phyloP scores from a whole-genome alignment of 768 basidiomycete genomes.

The Kwoniella dejecticola region DNA sequence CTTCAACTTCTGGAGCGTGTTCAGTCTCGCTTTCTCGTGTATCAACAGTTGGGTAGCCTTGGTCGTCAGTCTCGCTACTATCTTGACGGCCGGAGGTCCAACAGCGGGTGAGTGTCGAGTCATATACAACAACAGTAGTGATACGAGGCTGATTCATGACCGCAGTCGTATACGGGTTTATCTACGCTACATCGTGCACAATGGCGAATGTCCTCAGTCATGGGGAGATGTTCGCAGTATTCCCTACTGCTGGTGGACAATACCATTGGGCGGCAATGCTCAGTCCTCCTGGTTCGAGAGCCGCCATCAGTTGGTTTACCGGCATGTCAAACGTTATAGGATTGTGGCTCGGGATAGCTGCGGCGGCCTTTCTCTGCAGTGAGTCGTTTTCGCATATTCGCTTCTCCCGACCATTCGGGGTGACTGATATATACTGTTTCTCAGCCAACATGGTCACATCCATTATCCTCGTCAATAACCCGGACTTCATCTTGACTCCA shows the following conservation, averaged over 20 bases:
- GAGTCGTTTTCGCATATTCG: constrained; percentile 6
- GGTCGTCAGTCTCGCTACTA: constrained; percentile 9
- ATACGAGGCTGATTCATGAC: background rate
- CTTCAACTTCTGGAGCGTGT: constrained; percentile 9
- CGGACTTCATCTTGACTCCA: constrained; percentile 22
- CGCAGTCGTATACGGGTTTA: constrained; percentile 20
- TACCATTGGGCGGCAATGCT: constrained; percentile 37
- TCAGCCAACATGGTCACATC: constrained; percentile 29
- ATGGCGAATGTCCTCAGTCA: constrained; percentile 23
- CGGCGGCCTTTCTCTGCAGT: constrained; percentile 21
- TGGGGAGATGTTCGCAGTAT: constrained; percentile 31
- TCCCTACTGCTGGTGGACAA: constrained; percentile 35
- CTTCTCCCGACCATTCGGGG: background rate
- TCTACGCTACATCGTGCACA: constrained; percentile 17
- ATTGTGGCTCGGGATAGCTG: constrained; percentile 24
- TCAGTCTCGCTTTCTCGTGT: constrained; percentile 13
- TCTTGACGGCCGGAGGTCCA: constrained; percentile 14
- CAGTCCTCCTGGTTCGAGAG: constrained; percentile 13
- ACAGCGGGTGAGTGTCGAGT: constrained; percentile 11
- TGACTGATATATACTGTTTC: background rate
- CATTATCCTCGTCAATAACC: constrained; percentile 32
- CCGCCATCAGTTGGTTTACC: constrained; percentile 20
- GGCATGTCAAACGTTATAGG: constrained; percentile 22
- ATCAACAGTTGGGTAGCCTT: constrained; percentile 21
- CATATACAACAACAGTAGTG: too few species aligned